phyloP scores from a whole-genome alignment of 2,329 filamentous ascomycete species.

The Epichloe baconii region DNA sequence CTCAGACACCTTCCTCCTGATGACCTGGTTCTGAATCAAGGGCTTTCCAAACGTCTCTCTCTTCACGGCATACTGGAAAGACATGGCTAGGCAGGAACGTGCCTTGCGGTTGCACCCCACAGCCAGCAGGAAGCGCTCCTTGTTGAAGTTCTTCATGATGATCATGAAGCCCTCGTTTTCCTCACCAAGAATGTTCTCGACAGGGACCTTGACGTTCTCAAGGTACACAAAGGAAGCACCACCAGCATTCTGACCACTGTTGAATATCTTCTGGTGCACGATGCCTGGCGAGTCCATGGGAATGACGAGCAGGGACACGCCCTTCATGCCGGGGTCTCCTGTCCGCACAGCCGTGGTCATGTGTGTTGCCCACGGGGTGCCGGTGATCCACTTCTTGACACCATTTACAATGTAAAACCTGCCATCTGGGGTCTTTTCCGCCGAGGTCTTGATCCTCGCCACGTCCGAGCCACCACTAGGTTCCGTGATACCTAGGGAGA shows the following conservation, averaged over 20 bases:
- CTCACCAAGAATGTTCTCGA: constrained; percentile 25
- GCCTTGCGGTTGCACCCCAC: constrained; percentile 44
- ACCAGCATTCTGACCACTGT: constrained; percentile 54
- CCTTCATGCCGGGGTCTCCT: constrained; percentile 36
- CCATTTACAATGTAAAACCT: constrained; percentile 50
- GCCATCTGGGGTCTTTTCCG: constrained; percentile 29
- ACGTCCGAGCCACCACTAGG: constrained; percentile 51
- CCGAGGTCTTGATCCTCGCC: constrained; percentile 48
- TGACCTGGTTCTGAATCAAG: constrained; percentile 44
- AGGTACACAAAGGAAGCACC: constrained; percentile 44
- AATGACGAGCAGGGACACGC: constrained; percentile 46
- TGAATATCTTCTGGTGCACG: constrained; percentile 38
- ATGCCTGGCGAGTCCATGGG: constrained; percentile 37
- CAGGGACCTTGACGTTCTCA: constrained; percentile 41
- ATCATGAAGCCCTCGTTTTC: constrained; percentile 43
- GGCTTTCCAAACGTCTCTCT: constrained; percentile 46
- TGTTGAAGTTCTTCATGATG: constrained; percentile 45
- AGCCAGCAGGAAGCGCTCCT: constrained; percentile 45
- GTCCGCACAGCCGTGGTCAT: constrained; percentile 50
- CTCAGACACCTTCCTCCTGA: constrained; percentile 45
- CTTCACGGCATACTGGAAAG: constrained; percentile 35
- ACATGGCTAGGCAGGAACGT: constrained; percentile 39
- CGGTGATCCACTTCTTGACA: constrained; percentile 57
- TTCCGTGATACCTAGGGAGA: constrained; percentile 54
- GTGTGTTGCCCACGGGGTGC: constrained; percentile 45